Evolutionary conservation across 805 yeast species (phyloP).

Genomic region (Candida silvatica): DNA sequence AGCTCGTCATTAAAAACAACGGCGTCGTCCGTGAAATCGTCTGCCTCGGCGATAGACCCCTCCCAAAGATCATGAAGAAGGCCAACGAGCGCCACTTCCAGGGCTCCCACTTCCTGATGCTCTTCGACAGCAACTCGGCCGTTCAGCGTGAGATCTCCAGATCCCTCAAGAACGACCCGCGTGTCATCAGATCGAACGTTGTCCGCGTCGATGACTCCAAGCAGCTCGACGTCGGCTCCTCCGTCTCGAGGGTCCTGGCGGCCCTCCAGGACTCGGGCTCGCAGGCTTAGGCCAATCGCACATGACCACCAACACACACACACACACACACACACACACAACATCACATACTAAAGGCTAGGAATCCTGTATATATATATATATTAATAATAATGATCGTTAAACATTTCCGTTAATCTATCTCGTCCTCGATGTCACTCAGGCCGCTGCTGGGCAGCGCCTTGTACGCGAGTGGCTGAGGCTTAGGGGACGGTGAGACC

Average conservation of each 20-base stretch:
- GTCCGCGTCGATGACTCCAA: slow-evolving; percentile 51
- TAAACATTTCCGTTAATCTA: too few relatives aligned
- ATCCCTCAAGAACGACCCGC: slow-evolving; percentile 79
- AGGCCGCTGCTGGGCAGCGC: too few relatives aligned
- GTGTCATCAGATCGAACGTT: slow-evolving; percentile 74
- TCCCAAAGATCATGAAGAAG: slow-evolving; percentile 76
- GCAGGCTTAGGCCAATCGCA: too few relatives aligned
- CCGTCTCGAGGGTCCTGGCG: slow-evolving; percentile 38
- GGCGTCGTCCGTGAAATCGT: slow-evolving; percentile 86
- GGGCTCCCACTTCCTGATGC: slow-evolving; percentile 80
- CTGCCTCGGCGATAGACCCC: slow-evolving; percentile 66
- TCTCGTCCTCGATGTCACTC: too few relatives aligned
- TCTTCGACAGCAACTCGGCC: slow-evolving; percentile 78
- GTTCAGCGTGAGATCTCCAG: slow-evolving; percentile 82
- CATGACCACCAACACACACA: too few relatives aligned
- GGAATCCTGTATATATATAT: too few relatives aligned
- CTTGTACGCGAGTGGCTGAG: not conserved
- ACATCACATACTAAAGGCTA: too few relatives aligned
- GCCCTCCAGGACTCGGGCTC: slow-evolving; percentile 12
- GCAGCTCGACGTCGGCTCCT: slow-evolving; percentile 46
- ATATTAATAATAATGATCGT: too few relatives aligned
- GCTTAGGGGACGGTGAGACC: not conserved
- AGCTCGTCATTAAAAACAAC: slow-evolving; percentile 74
- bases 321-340: too few relatives aligned
- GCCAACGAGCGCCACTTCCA: slow-evolving; percentile 87